Evolutionary conservation across 768 basidiomycete genomes (phyloP).

Genomic region (Mycena filopes): DNA sequence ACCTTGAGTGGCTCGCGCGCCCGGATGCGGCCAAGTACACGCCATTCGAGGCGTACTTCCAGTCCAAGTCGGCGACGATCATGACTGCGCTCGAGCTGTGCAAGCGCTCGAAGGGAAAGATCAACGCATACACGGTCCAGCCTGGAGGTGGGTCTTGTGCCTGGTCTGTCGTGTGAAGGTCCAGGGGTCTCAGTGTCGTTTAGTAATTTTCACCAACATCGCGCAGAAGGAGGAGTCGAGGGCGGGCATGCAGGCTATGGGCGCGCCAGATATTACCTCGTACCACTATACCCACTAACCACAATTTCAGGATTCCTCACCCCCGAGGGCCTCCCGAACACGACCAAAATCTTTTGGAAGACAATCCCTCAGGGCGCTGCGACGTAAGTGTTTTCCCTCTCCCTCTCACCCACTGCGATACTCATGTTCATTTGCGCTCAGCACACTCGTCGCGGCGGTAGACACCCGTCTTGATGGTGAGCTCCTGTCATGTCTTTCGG

Average conservation of each 20-base stretch:
- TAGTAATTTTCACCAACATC: background rate
- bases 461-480: conserved; percentile 4
- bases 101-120: background rate
- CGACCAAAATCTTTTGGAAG: conserved; percentile 1
- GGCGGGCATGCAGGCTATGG: background rate
- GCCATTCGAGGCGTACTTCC: background rate
- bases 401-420: background rate
- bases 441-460: conserved; percentile 2
- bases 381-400: background rate
- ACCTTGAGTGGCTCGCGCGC: background rate
- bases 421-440: background rate
- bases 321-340: background rate
- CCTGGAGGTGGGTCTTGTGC: conserved; percentile 6
- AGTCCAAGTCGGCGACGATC: conserved; percentile 16
- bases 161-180: no score
- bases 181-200: no score
- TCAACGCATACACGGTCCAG: conserved; percentile 23
- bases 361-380: conserved; percentile 20
- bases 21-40: conserved; percentile 1
- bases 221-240: background rate
- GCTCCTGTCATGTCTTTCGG: background rate
- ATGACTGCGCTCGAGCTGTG: conserved; percentile 15
- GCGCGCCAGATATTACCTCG: no score
- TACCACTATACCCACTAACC: no score
- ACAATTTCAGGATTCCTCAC: conserved; percentile 1